Evolutionary conservation across 768 basidiomycete species (phyloP).

Genomic region (Basidioascus undulatus): DNA sequence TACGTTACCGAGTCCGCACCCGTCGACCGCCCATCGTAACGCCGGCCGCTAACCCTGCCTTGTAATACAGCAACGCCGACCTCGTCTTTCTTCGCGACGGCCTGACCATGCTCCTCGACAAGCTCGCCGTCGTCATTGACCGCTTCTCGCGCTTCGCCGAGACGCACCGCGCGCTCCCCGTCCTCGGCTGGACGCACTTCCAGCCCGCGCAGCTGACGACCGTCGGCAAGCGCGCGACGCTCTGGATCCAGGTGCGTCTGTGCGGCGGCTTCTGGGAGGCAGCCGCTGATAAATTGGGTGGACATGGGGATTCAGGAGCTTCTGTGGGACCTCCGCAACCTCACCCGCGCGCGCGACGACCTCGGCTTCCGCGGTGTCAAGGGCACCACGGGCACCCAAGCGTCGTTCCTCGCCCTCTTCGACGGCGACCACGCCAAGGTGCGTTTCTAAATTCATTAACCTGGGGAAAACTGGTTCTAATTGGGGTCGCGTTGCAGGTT

Average conservation of each 20-base stretch:
- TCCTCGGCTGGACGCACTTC: constrained; percentile 94
- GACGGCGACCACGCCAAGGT: constrained; percentile 88
- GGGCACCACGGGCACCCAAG: constrained; percentile 97
- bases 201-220: constrained; percentile 97
- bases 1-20: constrained; percentile 78
- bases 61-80: constrained; percentile 60
- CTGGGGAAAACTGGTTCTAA: no score
- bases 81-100: constrained; percentile 85
- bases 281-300: not conserved
- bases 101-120: constrained; percentile 56
- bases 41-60: not conserved
- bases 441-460: no score
- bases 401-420: constrained; percentile 78
- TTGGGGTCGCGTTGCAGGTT: constrained; percentile 27
- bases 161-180: constrained; percentile 67
- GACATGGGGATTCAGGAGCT: constrained; percentile 33
- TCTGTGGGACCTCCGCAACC: constrained; percentile 84
- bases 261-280: not conserved
- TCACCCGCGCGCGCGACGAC: constrained; percentile 70
- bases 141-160: constrained; percentile 64
- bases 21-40: no score
- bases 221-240: constrained; percentile 82
- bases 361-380: constrained; percentile 95
- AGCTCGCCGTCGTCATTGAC: constrained; percentile 72
- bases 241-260: constrained; percentile 66